These are phyloP conservation scores for Tetrahymena thermophila DNA, from an alignment of 73 alveolate genomes.

Conservation along the genomic window DNA sequence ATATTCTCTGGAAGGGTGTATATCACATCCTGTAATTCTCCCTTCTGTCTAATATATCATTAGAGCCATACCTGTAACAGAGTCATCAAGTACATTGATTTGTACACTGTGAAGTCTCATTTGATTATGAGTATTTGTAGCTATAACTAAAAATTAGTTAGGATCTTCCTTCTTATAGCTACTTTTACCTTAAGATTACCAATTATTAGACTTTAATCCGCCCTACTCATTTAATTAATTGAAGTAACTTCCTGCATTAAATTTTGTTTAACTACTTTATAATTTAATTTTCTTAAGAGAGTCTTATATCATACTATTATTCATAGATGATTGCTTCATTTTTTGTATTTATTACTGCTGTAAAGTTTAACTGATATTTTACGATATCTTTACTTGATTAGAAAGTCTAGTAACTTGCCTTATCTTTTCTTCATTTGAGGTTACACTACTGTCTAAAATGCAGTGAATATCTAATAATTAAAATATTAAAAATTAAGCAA, in stretches of 20 bases:
- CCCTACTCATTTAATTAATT: background rate
- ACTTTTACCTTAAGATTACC: background rate
- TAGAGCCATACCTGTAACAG: background rate
- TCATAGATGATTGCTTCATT: background rate
- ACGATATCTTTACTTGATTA: background rate
- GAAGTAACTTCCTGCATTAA: background rate
- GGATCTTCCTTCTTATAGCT: background rate
- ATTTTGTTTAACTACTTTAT: background rate
- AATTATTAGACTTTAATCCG: background rate
- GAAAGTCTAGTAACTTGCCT: background rate
- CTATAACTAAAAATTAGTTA: background rate
- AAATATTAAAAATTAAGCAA: background rate
- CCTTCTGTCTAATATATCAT: constrained; percentile 36
- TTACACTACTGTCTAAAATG: background rate
- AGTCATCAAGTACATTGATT: background rate
- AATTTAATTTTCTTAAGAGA: background rate
- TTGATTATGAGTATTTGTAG: background rate
- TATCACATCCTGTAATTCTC: constrained; percentile 47
- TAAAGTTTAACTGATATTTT: background rate
- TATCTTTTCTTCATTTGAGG: background rate
- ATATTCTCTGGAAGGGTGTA: constrained; percentile 59
- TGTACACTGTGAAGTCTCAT: background rate
- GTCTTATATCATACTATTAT: background rate
- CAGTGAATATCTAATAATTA: background rate
- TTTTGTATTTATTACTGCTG: background rate